Evolutionary conservation across 371 early-diverging fungal genomes (phyloP).

Genomic region (Mortierella sp.): DNA sequence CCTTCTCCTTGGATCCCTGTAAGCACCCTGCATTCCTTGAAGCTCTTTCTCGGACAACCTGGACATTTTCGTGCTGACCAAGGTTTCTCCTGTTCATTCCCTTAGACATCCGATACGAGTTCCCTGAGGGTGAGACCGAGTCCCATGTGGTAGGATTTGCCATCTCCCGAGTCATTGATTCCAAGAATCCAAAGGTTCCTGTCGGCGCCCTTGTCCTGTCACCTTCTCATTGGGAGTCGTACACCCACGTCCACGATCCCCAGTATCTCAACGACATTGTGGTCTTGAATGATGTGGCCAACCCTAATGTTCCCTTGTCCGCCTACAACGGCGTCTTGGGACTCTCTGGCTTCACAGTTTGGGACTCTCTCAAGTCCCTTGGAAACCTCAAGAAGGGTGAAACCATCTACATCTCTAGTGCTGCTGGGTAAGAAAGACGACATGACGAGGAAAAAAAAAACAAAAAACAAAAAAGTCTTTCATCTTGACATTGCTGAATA

Average conservation of each 20-base stretch:
- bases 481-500: no score
- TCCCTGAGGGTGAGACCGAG: background rate
- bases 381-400: slow-evolving; percentile 75
- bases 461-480: no score
- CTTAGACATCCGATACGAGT: slow-evolving; percentile 9
- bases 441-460: no score
- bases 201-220: slow-evolving; percentile 16
- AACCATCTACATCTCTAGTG: slow-evolving; percentile 66
- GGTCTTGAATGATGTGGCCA: background rate
- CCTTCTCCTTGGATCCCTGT: slow-evolving; percentile 49
- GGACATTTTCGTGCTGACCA: no score
- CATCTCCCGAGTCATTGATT: slow-evolving; percentile 30
- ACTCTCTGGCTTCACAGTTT: slow-evolving; percentile 61
- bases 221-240: slow-evolving; percentile 20
- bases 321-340: slow-evolving; percentile 60
- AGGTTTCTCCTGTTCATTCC: background rate
- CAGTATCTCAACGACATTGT: slow-evolving; percentile 9
- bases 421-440: slow-evolving; percentile 59
- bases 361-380: slow-evolving; percentile 41
- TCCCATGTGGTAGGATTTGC: slow-evolving; percentile 24
- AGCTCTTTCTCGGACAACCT: background rate
- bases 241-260: slow-evolving; percentile 7
- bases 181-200: slow-evolving; percentile 29
- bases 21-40: slow-evolving; percentile 44
- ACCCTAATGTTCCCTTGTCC: slow-evolving; percentile 15